Evolutionary conservation across 257 asterid genomes (phyloP).

Genomic region (Rubia yunnanensis): DNA sequence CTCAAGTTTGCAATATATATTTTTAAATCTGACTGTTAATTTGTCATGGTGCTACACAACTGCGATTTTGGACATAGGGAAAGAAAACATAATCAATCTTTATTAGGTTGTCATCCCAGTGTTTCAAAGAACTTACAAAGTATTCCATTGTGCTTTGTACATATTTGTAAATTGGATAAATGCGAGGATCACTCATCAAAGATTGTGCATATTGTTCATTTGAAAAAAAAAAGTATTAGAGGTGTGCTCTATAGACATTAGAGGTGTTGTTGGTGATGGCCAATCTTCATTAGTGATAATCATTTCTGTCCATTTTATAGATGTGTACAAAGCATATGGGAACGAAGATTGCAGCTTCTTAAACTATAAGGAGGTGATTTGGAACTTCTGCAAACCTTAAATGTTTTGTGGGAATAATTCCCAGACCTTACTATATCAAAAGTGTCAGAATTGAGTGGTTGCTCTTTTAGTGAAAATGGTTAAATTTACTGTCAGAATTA

Average conservation of each 20-base stretch:
- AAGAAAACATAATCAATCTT: neutral
- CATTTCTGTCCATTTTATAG: neutral
- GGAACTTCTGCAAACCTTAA: neutral
- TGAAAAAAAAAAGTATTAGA: too few relatives aligned
- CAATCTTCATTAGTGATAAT: too few relatives aligned
- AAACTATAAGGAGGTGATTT: neutral
- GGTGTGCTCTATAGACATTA: neutral
- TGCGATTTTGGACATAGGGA: neutral
- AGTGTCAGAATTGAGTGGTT: neutral
- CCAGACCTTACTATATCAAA: neutral
- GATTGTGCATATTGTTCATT: neutral
- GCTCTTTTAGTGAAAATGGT: neutral
- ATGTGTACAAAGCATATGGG: neutral
- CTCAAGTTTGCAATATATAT: neutral
- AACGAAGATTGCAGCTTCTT: neutral
- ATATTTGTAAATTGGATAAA: neutral
- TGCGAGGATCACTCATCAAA: too few relatives aligned
- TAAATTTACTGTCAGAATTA: neutral
- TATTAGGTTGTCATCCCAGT: neutral
- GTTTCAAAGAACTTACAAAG: neutral
- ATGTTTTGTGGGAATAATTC: neutral
- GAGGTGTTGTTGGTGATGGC: neutral
- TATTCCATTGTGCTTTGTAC: neutral
- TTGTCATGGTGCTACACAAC: neutral
- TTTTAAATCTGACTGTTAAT: neutral